Base-by-base conservation (phyloP, 768 basidiomycete species). In the Floccularia luteovirens region DNA sequence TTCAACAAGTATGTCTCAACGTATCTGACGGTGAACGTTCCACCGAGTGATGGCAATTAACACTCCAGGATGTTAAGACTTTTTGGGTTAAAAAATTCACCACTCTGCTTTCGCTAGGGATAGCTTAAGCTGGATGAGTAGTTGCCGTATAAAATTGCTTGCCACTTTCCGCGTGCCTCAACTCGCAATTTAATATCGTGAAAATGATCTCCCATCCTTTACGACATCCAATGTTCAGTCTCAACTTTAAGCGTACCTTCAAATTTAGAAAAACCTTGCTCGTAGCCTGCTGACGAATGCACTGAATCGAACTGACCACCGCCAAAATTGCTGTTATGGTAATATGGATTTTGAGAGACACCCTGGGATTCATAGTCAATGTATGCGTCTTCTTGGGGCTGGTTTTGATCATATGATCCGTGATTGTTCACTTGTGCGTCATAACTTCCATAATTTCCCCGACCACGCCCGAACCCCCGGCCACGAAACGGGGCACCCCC, bases 211-310 rank as follows among this genome's bases (percentile, higher is more conserved):
- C 66, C 65, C 66, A 52, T 62, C 55, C 49, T 61, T 68, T 57
- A 60, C 63, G 53, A 54, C 58, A 58, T 58, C 52, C 42, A 51
- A 45, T 46, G 57, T 69, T 74, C 59, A 77, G 69, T 76, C 74
- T 79, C 64, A 79, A 77, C 61, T 72, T 75, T 70, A 66, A 81
- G 85, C 87, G 86, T 76, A 90, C 87, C 87, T 90, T 89, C 86
- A 67, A 64, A 74, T 64, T 74, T 76, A 47, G 57, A 48, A 61
- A 74, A 83, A 47, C 67, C 79, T 64, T 82, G 79, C 59, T 69
- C 60, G 56, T 66, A 74, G 41, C 71, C 73, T 45, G 67, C 63
- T 57, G 72, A 60, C 47, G 66, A 56, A 38, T 61, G 62, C 59
- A 70, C 59, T 39, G 62, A 50, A 53, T 63, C 65, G 63, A 73